Base-by-base conservation (phyloP, 768 basidiomycete species). In the Pisolithus marmoratus region DNA sequence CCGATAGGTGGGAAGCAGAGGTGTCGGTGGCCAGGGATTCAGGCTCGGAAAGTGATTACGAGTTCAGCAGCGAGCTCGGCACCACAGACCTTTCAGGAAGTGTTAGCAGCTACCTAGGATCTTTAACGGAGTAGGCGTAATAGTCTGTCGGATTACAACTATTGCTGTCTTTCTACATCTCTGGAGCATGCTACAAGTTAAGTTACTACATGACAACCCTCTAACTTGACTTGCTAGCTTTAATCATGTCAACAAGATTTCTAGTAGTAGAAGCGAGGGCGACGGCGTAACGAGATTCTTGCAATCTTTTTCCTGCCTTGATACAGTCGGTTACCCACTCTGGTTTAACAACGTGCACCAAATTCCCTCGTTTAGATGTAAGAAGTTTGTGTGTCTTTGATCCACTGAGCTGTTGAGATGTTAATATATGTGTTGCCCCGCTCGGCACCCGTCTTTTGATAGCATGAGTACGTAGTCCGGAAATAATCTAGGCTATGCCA, bases 261-360 rank as follows among this genome's bases (percentile, higher is more conserved):
- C 64, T 66, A 19, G 68, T 71, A 20, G 60, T 71, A 2, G 62
- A 62, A 54, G 73, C 60, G 57, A 70, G 74, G 49, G 80, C 62
- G 19, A 82, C 72, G 7, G 72, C 53, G 58, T 89, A 93, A 19
- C 68, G 65, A 51, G 77, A 71, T 66, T 93, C 90, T 34, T 76
- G 70, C 53, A 79, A 69, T 58, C 81, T 72, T 62, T 76, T 84
- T 22, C 84, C 85, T 15, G 73, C 72, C 17, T 65, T 63, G 56
- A 90, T 74, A 58, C 86, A 86, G 56, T 90, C 87, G 11, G 72
- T 70, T 7, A 89, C 75, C 87, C 87, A 90, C 63, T 85, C 83
- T 8, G 87, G 87, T 51, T 74, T 81, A 29, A 92, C 87, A 50
- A 92, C 77, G 50, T 85, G 75, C 20, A 74, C 70, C 34, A 74